Evolutionary conservation across 2,329 filamentous ascomycete species (phyloP).

Genomic region (Neofusicoccum umdonicola): DNA sequence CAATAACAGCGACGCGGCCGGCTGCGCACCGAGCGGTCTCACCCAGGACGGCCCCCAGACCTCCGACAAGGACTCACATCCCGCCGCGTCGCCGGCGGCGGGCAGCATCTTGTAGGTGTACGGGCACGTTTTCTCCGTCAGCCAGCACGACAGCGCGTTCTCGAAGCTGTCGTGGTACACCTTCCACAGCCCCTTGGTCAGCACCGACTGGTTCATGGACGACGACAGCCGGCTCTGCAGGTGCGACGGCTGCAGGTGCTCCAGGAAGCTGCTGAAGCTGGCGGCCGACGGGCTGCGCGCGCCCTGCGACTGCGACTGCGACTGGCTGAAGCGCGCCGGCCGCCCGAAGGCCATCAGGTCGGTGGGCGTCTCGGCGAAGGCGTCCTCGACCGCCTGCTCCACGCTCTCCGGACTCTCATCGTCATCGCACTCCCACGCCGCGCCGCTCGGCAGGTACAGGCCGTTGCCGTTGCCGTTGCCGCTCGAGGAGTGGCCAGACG

Average conservation of each 20-base stretch:
- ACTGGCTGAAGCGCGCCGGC: not conserved
- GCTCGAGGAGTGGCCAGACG: not conserved
- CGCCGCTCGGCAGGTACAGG: not conserved
- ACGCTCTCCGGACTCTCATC: conserved; percentile 21
- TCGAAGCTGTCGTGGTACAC: conserved; percentile 57
- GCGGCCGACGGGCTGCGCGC: not conserved
- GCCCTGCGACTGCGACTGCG: not conserved
- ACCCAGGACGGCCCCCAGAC: conserved; percentile 45
- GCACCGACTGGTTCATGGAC: conserved; percentile 37
- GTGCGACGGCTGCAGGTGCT: not conserved
- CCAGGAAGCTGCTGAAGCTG: conserved; percentile 7
- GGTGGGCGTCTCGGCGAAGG: conserved; percentile 15
- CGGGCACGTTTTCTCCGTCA: conserved; percentile 54
- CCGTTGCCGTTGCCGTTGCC: not conserved
- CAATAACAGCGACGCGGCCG: not conserved
- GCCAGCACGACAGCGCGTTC: conserved; percentile 54
- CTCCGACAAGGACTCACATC: conserved; percentile 27
- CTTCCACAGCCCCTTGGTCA: conserved; percentile 46
- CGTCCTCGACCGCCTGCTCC: conserved; percentile 8
- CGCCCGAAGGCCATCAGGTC: conserved; percentile 16
- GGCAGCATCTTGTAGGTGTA: conserved; percentile 35
- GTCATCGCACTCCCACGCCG: conserved; percentile 20
- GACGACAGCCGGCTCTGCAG: conserved; percentile 28
- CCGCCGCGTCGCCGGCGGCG: conserved; percentile 13
- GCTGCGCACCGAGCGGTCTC: not conserved